Evolutionary conservation across 306 rosid genomes (phyloP), one percentile per base, ranked within the genome.

Genomic region (Vigna unguiculata): DNA sequence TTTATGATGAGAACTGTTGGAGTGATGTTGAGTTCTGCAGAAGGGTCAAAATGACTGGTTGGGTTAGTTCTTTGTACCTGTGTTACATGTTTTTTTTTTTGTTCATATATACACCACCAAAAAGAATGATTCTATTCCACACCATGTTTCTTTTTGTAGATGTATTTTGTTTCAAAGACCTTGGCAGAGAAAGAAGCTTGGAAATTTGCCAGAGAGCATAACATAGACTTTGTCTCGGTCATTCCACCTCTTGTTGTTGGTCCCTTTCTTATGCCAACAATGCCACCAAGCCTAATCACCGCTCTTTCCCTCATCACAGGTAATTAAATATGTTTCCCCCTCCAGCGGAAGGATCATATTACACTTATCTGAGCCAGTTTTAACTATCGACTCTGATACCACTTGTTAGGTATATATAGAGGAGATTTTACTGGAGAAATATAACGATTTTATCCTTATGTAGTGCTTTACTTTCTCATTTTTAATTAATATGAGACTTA

Each of bases 111-210:
- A 5, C 36, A 32, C 36, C 36, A 32, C 15, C 2, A 49, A 49
- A 14, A 46, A 19, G 20, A 14, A 25, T 13, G 20, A 13, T 25
- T 36, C 0, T 9, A 19, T 20, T 32, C 36, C 5, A 9, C 7
- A 9, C 5, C 14, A 2, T 46, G 6, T 10, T 24, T 58, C n/a
- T 69, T 11, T 66, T 11, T 66, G 40, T 77, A 92, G 97, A 87
- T 88, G 93, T 92, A 88, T 64, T 92, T 92, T 30, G 88, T 83
- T 16, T 90, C 97, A n/a, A 92, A 92, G 82, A 90, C 97, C 0
- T 19, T 88, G 14, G 97, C 97, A 0, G 96, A 92, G 79, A 86
- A 88, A 80, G 93, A 85, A 17, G 97, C 96, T 0, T 88, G 96
- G 97, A 78, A 92, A 40, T 92, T 63, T 72, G 96, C 96, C 1